Evolutionary conservation across 345 rosid species (phyloP), one percentile per base, ranked within the genome.

Genomic region (Eucalyptus tenuipes): DNA sequence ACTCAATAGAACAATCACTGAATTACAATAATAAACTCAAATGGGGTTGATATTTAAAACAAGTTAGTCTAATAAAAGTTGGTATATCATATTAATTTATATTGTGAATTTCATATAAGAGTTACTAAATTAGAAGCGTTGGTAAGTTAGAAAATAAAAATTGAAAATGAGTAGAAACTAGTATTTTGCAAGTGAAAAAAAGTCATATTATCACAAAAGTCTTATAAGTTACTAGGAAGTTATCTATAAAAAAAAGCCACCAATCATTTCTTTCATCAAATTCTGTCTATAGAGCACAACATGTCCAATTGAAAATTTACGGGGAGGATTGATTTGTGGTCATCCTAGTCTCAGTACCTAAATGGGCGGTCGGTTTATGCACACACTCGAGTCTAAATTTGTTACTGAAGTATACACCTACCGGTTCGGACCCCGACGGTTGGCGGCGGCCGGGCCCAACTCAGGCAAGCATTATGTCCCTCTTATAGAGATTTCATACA

Each of bases 121-220:
- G 22, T 4, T 31, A 31, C 11, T 31, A 8, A 66, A 31, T 66
- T 66, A 15, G 3, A 15, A 71, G 45, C 8, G 2, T 71, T 0
- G 14, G 25, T 42, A 71, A 71, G 45, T 71, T 5, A 71, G 10
- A 71, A 33, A 71, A 71, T 71, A 71, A 71, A 33, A 71, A 0
- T 15, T 33, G 13, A 16, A 15, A 37, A 18, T 2, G 11, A 71
- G 57, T 18, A 5, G 44, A 71, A 33, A 18, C 40, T 10, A 4
- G 2, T 10, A 10, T 33, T 17, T 71, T 0, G 25, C 45, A 9
- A 71, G 7, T 0, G 11, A 71, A 17, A 14, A 33, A 68, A 71
- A 33, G 10, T 52, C 57, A 20, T 52, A 20, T 1, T 8, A 52
- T 52, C 25, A 20, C 18, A 52, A 8, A 20, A 52, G 2, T 52